phyloP scores from a whole-genome alignment of 495 filamentous ascomycete genomes.

The Hypoxylon crocopeplum region DNA sequence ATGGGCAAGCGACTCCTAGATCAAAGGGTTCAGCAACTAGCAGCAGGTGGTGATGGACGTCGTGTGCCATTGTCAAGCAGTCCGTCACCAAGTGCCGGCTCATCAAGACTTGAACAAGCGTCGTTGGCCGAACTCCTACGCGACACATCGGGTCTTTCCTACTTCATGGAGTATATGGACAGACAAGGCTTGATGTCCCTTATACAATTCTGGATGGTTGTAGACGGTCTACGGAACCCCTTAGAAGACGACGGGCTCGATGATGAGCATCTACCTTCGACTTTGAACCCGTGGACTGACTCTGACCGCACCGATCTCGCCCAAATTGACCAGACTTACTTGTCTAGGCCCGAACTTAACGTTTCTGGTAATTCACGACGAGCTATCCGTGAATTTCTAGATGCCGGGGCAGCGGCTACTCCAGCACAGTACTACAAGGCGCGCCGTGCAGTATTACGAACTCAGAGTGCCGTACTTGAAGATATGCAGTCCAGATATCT shows the following conservation, averaged over 20 bases:
- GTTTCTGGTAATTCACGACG: constrained; percentile 71
- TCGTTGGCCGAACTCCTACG: constrained; percentile 83
- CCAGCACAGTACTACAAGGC: constrained; percentile 84
- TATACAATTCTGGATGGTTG: constrained; percentile 98
- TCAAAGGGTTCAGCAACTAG: constrained; percentile 83
- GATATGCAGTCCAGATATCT: constrained; percentile 82
- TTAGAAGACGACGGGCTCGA: constrained; percentile 84
- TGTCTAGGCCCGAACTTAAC: constrained; percentile 81
- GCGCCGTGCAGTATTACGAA: constrained; percentile 77
- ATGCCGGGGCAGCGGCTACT: constrained; percentile 74
- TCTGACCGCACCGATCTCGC: constrained; percentile 86
- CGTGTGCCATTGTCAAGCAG: constrained; percentile 41
- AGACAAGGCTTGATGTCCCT: constrained; percentile 82
- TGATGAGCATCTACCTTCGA: constrained; percentile 66
- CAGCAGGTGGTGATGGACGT: constrained; percentile 65
- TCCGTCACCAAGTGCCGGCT: constrained; percentile 45
- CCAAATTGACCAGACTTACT: constrained; percentile 88
- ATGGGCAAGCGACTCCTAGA: constrained; percentile 91
- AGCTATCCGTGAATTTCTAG: constrained; percentile 77
- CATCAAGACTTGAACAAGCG: constrained; percentile 69
- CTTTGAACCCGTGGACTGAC: constrained; percentile 75
- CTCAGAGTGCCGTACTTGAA: constrained; percentile 83
- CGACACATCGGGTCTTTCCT: constrained; percentile 87
- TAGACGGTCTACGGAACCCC: constrained; percentile 96
- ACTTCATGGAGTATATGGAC: constrained; percentile 99